phyloP scores from a whole-genome alignment of 2,329 filamentous ascomycete genomes.

The Colletotrichum sp. region DNA sequence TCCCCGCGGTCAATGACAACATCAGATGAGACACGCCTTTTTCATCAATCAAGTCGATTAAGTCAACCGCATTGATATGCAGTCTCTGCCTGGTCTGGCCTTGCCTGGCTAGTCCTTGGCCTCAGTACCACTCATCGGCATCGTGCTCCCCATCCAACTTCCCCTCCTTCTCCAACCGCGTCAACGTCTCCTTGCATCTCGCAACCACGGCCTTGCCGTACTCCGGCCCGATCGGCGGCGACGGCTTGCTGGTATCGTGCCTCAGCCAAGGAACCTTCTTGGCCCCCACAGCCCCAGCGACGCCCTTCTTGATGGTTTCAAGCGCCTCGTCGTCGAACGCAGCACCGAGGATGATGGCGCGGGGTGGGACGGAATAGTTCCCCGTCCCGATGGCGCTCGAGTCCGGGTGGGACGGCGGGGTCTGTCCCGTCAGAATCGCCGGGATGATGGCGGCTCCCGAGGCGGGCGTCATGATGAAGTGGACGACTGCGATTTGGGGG shows the following conservation, averaged over 20 bases:
- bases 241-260: slow-evolving; percentile 23
- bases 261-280: slow-evolving; percentile 26
- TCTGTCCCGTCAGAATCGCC: slow-evolving; percentile 2
- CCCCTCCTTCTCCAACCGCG: slow-evolving; percentile 22
- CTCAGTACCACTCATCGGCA: slow-evolving; percentile 24
- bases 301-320: neutral
- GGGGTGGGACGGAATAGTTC: slow-evolving; percentile 7
- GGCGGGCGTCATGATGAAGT: slow-evolving; percentile 14
- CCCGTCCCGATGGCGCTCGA: slow-evolving; percentile 21
- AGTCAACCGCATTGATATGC: neutral
- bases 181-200: slow-evolving; percentile 28
- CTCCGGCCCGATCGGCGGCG: slow-evolving; percentile 28
- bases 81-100: neutral
- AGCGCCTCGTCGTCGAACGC: slow-evolving; percentile 14
- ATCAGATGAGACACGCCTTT: neutral
- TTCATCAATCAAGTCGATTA: neutral
- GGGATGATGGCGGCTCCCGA: slow-evolving; percentile 20
- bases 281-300: neutral
- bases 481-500: slow-evolving; percentile 5
- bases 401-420: slow-evolving; percentile 13
- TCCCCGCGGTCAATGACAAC: neutral
- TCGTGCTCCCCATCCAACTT: slow-evolving; percentile 22
- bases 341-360: slow-evolving; percentile 16
- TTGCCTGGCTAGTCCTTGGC: neutral
- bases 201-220: slow-evolving; percentile 29